Percentiles rank a stretch among this genome's conserved stretches.
Conservation (phyloP, 768 basidiomycete genomes). For the Lactifluus subvellereus region DNA sequence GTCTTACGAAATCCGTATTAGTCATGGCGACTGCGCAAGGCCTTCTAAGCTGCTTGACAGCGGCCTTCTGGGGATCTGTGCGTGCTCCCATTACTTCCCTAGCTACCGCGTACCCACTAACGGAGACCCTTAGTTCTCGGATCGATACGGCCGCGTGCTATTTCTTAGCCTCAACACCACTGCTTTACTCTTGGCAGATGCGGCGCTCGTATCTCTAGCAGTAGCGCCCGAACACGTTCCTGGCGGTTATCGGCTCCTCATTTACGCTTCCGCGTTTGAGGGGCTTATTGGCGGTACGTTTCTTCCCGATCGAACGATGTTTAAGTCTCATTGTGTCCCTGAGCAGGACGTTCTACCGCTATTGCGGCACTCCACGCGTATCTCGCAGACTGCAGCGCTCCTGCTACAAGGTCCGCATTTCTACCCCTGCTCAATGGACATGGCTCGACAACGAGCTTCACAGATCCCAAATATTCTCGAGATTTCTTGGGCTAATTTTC, state of each 20-base stretch:
- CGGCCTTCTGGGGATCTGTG: slow-evolving; percentile 83
- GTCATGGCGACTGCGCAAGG: slow-evolving; percentile 64
- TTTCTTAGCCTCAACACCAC: slow-evolving; percentile 56
- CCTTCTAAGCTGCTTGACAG: slow-evolving; percentile 68
- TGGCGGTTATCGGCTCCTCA: slow-evolving; percentile 76
- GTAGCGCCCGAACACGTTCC: slow-evolving; percentile 55
- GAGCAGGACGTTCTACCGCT: slow-evolving; percentile 41
- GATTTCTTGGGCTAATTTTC: slow-evolving; percentile 62
- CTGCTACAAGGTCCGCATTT: slow-evolving; percentile 31
- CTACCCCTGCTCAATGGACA: slow-evolving; percentile 3
- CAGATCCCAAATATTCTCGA: slow-evolving; percentile 62
- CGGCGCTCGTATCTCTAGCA: slow-evolving; percentile 62
- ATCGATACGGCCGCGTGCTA: slow-evolving; percentile 64
- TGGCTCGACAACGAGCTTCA: not conserved
- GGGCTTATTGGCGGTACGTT: slow-evolving; percentile 66
- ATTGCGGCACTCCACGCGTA: slow-evolving; percentile 57
- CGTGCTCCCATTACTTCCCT: slow-evolving; percentile 28
- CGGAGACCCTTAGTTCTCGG: slow-evolving; percentile 50
- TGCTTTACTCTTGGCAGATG: slow-evolving; percentile 57
- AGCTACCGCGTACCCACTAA: not conserved
- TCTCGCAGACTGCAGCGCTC: slow-evolving; percentile 58
- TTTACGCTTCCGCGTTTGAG: slow-evolving; percentile 59
- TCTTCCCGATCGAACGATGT: not conserved
- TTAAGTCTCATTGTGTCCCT: not conserved
- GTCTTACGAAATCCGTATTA: slow-evolving; percentile 28